These are phyloP conservation scores for Striga hermonthica DNA, from an alignment of 305 asterid genomes.

Conservation along the genomic window DNA sequence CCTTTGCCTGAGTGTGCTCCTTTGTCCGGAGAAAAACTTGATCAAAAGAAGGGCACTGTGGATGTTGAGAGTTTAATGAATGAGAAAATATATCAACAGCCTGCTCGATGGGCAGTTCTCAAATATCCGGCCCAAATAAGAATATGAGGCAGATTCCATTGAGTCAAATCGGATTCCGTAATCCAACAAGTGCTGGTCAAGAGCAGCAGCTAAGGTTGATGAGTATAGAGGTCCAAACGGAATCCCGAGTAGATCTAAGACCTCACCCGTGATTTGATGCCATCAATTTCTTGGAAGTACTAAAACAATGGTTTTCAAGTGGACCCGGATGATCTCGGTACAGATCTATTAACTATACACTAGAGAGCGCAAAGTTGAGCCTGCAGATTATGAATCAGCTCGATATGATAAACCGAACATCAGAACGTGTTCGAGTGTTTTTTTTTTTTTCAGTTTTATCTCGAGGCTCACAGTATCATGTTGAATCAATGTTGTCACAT, in stretches of 20 bases:
- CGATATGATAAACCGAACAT: conserved; percentile 91
- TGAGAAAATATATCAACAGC: conserved; percentile 40
- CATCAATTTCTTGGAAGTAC: conserved; percentile 64
- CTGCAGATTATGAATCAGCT: conserved; percentile 82
- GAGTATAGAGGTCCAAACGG: conserved; percentile 89
- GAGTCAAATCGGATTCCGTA: conserved; percentile 90
- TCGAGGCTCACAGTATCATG: conserved; percentile 96
- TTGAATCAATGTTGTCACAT: conserved; percentile 94
- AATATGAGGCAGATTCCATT: conserved; percentile 68
- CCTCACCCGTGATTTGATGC: conserved; percentile 98
- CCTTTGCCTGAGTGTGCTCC: conserved; percentile 40
- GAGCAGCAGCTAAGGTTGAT: conserved; percentile 86
- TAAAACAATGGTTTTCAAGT: conserved; percentile 83
- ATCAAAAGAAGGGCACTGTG: conserved; percentile 36
- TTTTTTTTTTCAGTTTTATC: conserved; percentile 92
- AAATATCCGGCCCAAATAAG: conserved; percentile 87
- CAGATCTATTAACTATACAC: conserved; percentile 65
- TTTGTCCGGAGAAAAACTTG: conserved; percentile 31
- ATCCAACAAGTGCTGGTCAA: conserved; percentile 85
- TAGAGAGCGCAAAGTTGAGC: conserved; percentile 77
- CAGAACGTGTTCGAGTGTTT: conserved; percentile 97
- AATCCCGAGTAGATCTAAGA: conserved; percentile 86
- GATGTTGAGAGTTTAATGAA: conserved; percentile 37
- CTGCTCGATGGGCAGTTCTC: conserved; percentile 59
- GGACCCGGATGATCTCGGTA: conserved; percentile 82